A percentile compares a stretch with the other conserved stretches of the same genome.
Conservation (phyloP, 441 rosid species). For the Theobroma grandiflorum region DNA sequence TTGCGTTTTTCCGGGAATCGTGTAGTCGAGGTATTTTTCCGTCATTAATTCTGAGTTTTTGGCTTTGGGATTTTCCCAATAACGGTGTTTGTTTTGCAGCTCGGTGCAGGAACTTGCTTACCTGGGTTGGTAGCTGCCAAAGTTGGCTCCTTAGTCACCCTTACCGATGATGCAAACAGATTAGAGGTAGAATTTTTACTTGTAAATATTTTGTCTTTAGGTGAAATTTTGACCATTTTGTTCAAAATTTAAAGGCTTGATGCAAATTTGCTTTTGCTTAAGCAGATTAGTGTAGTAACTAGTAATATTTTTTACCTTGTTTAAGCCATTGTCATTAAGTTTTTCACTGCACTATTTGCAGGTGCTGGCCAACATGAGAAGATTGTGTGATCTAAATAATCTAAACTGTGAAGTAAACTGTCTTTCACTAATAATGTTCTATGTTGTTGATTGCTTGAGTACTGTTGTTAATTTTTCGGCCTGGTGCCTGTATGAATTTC, state of each 20-base stretch:
- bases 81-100: slow-evolving; percentile 42
- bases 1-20: slow-evolving; percentile 54
- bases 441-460: slow-evolving; percentile 3
- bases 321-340: background rate
- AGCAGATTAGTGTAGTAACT: background rate
- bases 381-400: slow-evolving; percentile 63
- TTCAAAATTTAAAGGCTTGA: background rate
- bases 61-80: background rate
- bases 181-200: slow-evolving; percentile 52
- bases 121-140: slow-evolving; percentile 89
- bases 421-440: background rate
- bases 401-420: slow-evolving; percentile 60
- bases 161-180: slow-evolving; percentile 67
- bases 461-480: background rate
- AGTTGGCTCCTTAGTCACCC: slow-evolving; percentile 71
- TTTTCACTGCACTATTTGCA: slow-evolving; percentile 27
- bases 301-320: background rate
- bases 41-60: background rate
- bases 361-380: slow-evolving; percentile 86
- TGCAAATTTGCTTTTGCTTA: slow-evolving; percentile 7
- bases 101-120: slow-evolving; percentile 89
- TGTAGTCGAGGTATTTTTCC: slow-evolving; percentile 54
- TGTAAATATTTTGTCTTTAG: background rate
- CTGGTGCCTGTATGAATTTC: background rate
- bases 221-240: background rate